phyloP scores from a whole-genome alignment of 495 filamentous ascomycete genomes.

The Apiosordaria backusii region DNA sequence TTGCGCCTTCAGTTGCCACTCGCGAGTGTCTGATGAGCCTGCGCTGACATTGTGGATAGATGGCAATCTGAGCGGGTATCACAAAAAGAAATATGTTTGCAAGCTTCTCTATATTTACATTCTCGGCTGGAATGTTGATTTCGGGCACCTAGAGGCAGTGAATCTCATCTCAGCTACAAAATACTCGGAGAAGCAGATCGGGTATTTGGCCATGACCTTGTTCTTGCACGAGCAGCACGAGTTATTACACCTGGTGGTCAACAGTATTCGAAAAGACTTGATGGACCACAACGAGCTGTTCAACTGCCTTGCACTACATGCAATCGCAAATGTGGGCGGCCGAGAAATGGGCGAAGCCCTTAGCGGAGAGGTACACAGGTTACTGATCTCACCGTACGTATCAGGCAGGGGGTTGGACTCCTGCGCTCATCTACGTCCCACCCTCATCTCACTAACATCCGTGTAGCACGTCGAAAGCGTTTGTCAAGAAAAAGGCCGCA shows the following conservation, averaged over 20 bases:
- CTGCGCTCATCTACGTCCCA: background rate
- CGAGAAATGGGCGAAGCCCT: slow-evolving; percentile 96
- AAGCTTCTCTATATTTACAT: slow-evolving; percentile 99
- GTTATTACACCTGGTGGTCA: slow-evolving; percentile 90
- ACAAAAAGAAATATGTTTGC: slow-evolving; percentile 99
- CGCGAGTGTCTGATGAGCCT: background rate
- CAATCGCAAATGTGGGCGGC: slow-evolving; percentile 96
- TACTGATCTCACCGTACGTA: slow-evolving; percentile 92
- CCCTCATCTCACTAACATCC: slow-evolving; percentile 14
- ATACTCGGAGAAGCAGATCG: slow-evolving; percentile 99
- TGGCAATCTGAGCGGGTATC: slow-evolving; percentile 87
- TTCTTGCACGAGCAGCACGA: slow-evolving; percentile 98
- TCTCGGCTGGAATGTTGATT: slow-evolving; percentile 98
- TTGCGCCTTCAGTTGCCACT: slow-evolving; percentile 22
- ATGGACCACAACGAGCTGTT: slow-evolving; percentile 93
- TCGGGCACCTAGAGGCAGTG: slow-evolving; percentile 96
- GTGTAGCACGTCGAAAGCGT: slow-evolving; percentile 84
- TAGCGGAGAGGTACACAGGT: slow-evolving; percentile 85
- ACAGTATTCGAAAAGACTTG: slow-evolving; percentile 96
- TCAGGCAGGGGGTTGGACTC: background rate
- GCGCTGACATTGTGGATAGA: slow-evolving; percentile 46
- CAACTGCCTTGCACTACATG: slow-evolving; percentile 97
- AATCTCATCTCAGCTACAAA: slow-evolving; percentile 95
- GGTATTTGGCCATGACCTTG: slow-evolving; percentile 94
- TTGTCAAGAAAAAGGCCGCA: slow-evolving; percentile 99